These are phyloP conservation scores for Sequoiadendron giganteum DNA, from an alignment of 75 land plant species.

Conservation along the genomic window DNA sequence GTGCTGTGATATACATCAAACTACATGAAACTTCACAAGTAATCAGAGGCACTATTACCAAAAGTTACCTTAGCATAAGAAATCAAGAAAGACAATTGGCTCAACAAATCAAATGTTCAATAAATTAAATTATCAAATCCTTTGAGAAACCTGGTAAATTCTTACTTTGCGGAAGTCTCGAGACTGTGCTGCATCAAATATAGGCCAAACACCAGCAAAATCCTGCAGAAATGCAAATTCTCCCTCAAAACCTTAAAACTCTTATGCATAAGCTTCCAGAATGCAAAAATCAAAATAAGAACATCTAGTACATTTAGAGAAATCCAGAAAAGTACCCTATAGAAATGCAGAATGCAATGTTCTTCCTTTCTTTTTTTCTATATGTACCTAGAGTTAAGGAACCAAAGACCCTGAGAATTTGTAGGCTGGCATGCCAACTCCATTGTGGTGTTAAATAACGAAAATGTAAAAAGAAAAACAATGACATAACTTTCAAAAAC, in stretches of 20 bases:
- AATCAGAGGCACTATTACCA: background rate
- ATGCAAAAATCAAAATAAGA: background rate
- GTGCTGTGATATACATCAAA: background rate
- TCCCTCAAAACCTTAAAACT: background rate
- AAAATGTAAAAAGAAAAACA: background rate
- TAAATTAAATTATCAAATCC: background rate
- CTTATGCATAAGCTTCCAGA: background rate
- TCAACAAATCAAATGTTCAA: background rate
- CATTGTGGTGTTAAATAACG: no score
- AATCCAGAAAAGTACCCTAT: background rate
- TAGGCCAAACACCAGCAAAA: conserved; percentile 99
- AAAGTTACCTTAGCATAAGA: background rate
- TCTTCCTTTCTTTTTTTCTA: background rate
- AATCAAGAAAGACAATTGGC: background rate
- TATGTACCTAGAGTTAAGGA: no score
- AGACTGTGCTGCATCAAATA: conserved; percentile 94
- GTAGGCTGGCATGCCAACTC: no score
- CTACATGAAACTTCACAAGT: background rate
- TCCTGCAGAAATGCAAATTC: conserved; percentile 50
- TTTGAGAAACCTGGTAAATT: background rate
- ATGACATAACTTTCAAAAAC: background rate
- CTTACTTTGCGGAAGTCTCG: conserved; percentile 94
- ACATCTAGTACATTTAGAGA: background rate
- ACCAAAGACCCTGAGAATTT: no score
- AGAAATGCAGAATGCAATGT: background rate